Conservation (phyloP, 2,329 filamentous ascomycete species). For the Claviceps cyperi region DNA sequence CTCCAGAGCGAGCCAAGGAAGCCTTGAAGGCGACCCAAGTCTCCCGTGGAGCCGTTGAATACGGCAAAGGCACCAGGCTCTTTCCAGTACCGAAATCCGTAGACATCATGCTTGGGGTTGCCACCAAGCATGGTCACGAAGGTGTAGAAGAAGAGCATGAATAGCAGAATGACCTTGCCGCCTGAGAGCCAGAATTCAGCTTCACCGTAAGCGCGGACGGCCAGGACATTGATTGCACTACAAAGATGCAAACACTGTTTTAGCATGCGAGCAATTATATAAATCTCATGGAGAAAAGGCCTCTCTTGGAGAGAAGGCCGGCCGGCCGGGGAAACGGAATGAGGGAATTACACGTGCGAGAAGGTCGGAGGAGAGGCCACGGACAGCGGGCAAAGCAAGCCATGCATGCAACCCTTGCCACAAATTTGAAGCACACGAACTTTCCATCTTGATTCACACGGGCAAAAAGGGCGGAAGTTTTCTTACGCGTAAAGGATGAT, state of each 20-base stretch:
- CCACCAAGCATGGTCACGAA: constrained; percentile 69
- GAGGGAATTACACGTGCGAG: not conserved
- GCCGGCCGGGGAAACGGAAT: not conserved
- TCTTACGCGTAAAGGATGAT: constrained; percentile 43
- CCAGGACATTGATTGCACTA: constrained; percentile 47
- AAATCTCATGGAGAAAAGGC: not conserved
- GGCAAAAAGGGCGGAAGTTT: constrained; percentile 2
- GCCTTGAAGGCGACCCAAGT: constrained; percentile 53
- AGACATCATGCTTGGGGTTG: constrained; percentile 54
- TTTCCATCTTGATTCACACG: not conserved
- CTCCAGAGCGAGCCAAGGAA: constrained; percentile 54
- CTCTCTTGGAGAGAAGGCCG: not conserved
- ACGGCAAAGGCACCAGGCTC: constrained; percentile 29
- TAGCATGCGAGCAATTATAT: constrained; percentile 13
- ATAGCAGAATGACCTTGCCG: constrained; percentile 52
- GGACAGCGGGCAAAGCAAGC: not conserved
- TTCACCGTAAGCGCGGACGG: constrained; percentile 53
- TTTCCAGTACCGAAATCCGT: constrained; percentile 57
- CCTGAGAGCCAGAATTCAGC: constrained; percentile 55
- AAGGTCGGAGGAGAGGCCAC: not conserved
- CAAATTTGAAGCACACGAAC: not conserved
- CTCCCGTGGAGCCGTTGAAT: constrained; percentile 38
- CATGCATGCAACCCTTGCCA: not conserved
- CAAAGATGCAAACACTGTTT: constrained; percentile 10
- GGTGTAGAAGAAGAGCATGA: constrained; percentile 58